Conservation (phyloP, 163 green algal genomes). For the Prototheca stagnorum region DNA sequence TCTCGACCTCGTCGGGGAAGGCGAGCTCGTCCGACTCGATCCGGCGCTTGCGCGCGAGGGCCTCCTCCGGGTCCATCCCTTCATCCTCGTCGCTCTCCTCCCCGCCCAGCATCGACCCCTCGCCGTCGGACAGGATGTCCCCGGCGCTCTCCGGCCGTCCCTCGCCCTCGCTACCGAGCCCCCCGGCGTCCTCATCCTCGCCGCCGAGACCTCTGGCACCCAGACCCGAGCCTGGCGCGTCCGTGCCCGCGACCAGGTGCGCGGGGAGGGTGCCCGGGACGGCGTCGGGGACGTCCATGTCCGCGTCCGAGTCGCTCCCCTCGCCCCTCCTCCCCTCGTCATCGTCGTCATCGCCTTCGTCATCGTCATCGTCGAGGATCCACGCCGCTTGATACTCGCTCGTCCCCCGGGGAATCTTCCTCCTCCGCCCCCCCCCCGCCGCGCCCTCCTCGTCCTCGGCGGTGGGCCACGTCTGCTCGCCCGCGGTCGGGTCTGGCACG, state of each 20-base stretch:
- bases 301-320: slow-evolving; percentile 13
- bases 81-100: slow-evolving; percentile 14
- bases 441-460: slow-evolving; percentile 38
- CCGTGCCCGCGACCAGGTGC: too few species aligned
- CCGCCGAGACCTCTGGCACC: too few species aligned
- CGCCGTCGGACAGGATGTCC: not conserved
- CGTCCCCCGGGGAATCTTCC: slow-evolving; percentile 43
- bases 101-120: slow-evolving; percentile 5
- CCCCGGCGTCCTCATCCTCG: slow-evolving; percentile 5
- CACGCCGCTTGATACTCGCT: slow-evolving; percentile 84
- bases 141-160: not conserved
- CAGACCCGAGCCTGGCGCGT: too few species aligned
- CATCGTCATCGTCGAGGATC: slow-evolving; percentile 58
- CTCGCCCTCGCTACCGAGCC: too few species aligned
- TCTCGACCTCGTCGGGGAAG: slow-evolving; percentile 76
- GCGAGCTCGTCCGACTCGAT: slow-evolving; percentile 43
- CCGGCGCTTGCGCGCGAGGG: slow-evolving; percentile 8
- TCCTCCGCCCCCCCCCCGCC: slow-evolving; percentile 14
- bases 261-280: too few species aligned
- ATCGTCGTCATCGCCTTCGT: slow-evolving; percentile 17
- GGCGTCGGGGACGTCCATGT: slow-evolving; percentile 22
- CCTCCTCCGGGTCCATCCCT: too few species aligned
- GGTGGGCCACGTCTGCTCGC: slow-evolving; percentile 80
- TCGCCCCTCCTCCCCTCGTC: too few species aligned
- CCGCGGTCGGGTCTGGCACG: slow-evolving; percentile 28